Conservation (phyloP, 768 basidiomycete genomes). For the Lanmaoa rubissima region DNA sequence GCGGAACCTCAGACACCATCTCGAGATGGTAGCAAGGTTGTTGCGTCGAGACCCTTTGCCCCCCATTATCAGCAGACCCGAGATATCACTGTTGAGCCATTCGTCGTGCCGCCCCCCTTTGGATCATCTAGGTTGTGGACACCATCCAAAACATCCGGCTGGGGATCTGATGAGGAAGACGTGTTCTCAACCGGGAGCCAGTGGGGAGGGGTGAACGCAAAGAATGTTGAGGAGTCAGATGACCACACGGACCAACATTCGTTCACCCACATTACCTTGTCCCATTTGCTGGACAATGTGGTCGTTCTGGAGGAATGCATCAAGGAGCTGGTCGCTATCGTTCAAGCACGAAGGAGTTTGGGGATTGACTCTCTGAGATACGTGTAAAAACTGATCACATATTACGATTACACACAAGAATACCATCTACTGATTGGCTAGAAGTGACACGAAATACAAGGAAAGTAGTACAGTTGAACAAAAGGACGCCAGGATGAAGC, state of each 20-base stretch:
- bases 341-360: slow-evolving; percentile 77
- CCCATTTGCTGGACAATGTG: slow-evolving; percentile 86
- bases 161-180: slow-evolving; percentile 66
- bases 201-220: slow-evolving; percentile 39
- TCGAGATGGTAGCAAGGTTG: slow-evolving; percentile 38
- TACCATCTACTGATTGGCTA: background rate
- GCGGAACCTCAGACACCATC: slow-evolving; percentile 49
- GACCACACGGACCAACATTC: slow-evolving; percentile 31
- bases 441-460: background rate
- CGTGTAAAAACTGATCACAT: slow-evolving; percentile 39
- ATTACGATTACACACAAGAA: slow-evolving; percentile 8
- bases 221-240: slow-evolving; percentile 17
- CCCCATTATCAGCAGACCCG: slow-evolving; percentile 81
- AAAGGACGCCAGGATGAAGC: background rate
- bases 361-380: slow-evolving; percentile 84
- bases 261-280: slow-evolving; percentile 61
- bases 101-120: slow-evolving; percentile 54
- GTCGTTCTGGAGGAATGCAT: slow-evolving; percentile 94
- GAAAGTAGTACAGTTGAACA: background rate
- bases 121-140: slow-evolving; percentile 60
- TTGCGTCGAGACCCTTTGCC: slow-evolving; percentile 75
- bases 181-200: slow-evolving; percentile 53
- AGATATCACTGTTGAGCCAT: slow-evolving; percentile 68
- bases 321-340: slow-evolving; percentile 86
- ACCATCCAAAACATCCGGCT: slow-evolving; percentile 47